Evolutionary conservation across 2,329 filamentous ascomycete species (phyloP).

Genomic region (Fusarium siculi): DNA sequence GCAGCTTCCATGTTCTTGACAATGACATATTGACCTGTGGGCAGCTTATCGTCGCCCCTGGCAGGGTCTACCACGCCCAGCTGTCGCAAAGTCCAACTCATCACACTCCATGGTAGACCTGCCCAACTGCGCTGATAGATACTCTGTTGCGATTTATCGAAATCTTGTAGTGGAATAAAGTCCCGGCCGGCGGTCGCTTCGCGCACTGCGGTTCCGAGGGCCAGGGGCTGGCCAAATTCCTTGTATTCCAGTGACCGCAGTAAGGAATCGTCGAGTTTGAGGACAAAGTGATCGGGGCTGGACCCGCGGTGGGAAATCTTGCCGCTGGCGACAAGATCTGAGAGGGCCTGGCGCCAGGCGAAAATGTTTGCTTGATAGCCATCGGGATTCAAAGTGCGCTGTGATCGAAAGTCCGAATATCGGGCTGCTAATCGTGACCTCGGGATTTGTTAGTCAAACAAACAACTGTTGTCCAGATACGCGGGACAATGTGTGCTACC

Average conservation of each 20-base stretch:
- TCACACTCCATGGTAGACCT: constrained; percentile 74
- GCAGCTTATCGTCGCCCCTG: constrained; percentile 64
- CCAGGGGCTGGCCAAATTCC: constrained; percentile 83
- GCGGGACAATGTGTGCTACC: constrained; percentile 49
- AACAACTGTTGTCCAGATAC: neutral
- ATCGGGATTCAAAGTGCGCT: constrained; percentile 82
- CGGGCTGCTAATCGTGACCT: constrained; percentile 84
- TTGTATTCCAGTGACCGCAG: constrained; percentile 77
- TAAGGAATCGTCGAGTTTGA: constrained; percentile 71
- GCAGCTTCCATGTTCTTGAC: constrained; percentile 70
- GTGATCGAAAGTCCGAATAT: constrained; percentile 85
- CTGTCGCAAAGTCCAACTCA: constrained; percentile 80
- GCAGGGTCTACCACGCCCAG: constrained; percentile 68
- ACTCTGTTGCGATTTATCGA: constrained; percentile 71
- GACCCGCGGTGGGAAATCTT: constrained; percentile 55
- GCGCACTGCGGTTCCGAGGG: constrained; percentile 78
- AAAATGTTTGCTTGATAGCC: constrained; percentile 83
- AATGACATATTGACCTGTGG: constrained; percentile 72
- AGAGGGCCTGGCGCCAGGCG: constrained; percentile 81
- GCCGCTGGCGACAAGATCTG: constrained; percentile 74
- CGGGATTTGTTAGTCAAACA: neutral
- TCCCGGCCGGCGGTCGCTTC: constrained; percentile 78
- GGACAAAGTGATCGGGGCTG: constrained; percentile 60
- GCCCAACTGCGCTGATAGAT: constrained; percentile 78
- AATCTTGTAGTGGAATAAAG: constrained; percentile 77